These are phyloP conservation scores for Cyclotella choctawhatcheeana DNA, from an alignment of 108 stramenopile species.

Conservation along the genomic window DNA sequence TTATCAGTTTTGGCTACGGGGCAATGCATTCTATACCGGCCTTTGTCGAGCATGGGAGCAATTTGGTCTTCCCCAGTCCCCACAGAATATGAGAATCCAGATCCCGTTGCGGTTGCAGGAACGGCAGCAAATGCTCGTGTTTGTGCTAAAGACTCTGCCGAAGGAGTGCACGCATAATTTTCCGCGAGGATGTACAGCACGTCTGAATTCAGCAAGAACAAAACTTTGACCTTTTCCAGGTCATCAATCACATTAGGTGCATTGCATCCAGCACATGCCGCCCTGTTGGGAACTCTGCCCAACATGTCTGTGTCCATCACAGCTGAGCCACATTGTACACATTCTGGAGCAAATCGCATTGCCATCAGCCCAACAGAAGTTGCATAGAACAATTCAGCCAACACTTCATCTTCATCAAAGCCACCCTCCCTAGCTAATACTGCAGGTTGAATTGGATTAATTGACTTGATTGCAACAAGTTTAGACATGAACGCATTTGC, in stretches of 20 bases:
- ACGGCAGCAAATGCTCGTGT: conserved; percentile 34
- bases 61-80: conserved; percentile 32
- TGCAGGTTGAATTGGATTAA: conserved; percentile 41
- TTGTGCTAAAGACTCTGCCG: conserved; percentile 15
- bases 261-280: conserved; percentile 22
- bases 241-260: conserved; percentile 21
- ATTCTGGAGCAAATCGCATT: conserved; percentile 45
- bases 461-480: conserved; percentile 16
- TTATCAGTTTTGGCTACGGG: conserved; percentile 40
- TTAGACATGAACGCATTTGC: conserved; percentile 28
- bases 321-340: conserved; percentile 36
- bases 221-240: conserved; percentile 36
- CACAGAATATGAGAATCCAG: conserved; percentile 40
- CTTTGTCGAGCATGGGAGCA: conserved; percentile 6
- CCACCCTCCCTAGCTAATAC: conserved; percentile 15
- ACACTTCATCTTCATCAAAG: conserved; percentile 20
- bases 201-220: conserved; percentile 36
- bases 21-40: conserved; percentile 47
- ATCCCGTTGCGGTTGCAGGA: conserved; percentile 35
- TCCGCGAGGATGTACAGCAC: conserved; percentile 35
- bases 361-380: conserved; percentile 35
- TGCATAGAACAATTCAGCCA: conserved; percentile 44
- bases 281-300: conserved; percentile 3
- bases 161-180: conserved; percentile 40
- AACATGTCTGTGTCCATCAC: conserved; percentile 21